Base-by-base conservation (phyloP, 306 rosid genomes). In the Citrullus mucosospermus region DNA sequence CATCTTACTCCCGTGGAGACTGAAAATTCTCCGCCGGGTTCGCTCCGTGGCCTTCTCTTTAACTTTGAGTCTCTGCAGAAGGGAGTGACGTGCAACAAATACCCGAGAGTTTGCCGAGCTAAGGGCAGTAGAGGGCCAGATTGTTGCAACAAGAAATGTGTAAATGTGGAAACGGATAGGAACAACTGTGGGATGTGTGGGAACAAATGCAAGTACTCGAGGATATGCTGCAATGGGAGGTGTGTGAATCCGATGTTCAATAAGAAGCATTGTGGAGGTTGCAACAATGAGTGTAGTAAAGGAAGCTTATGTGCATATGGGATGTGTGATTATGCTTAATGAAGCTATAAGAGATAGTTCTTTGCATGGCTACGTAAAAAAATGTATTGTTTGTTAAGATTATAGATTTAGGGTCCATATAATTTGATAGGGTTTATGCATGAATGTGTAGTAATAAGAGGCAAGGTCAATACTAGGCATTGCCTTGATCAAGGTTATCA, bases 101-200 rank as follows among this genome's bases (percentile, higher is more conserved):
- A 74, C n/a, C 88, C 86, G 0, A 50, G 83, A 68, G 80, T 90
- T 66, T 90, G 95, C 12, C 32, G 15, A 7, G 61, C 15, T 8
- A 79, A 82, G 80, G 85, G 87, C 5, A 88, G 90, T 48, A 51
- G 73, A 1, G 90, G 92, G 8, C 83, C 11, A 4, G 16, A 8
- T 3, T 62, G 44, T 4, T 62, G 69, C 44, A 2, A 34, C 8
- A 32, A 7, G 20, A 62, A 34, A 41, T 62, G 69, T 16, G 69
- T 62, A 10, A 2, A 62, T 62, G 17, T 18, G 55, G 13, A 70
- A n/a, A 74, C 39, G 1, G 90, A 91, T 63, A 59, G 51, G 32
- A 25, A 79, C 17, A 91, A 91, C 70, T 91, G 96, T 55, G 93
- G 96, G 20, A 84, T 16, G 79, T 91, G 96, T 69, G 93, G 91